Conservation (phyloP, 2,329 filamentous ascomycete genomes). For the Penicillium freii region DNA sequence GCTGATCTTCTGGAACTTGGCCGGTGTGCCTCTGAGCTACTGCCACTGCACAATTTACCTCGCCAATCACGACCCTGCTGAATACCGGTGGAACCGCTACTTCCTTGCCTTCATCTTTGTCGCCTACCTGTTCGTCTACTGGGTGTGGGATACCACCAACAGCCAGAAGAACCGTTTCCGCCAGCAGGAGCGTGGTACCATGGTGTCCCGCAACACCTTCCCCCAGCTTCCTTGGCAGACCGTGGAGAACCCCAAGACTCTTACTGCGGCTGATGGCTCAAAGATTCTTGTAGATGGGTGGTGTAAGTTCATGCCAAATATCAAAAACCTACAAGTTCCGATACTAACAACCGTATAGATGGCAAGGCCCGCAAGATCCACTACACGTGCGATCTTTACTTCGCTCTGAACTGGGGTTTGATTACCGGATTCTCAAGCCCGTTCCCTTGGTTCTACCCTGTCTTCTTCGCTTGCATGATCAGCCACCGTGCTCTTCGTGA, state of each 20-base stretch:
- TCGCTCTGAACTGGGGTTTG: constrained; percentile 74
- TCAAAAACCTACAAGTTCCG: not conserved
- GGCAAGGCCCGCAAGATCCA: constrained; percentile 75
- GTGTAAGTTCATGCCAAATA: constrained; percentile 54
- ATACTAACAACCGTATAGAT: constrained; percentile 44
- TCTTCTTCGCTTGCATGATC: constrained; percentile 80
- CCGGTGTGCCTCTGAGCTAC: constrained; percentile 85
- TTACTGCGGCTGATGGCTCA: constrained; percentile 70
- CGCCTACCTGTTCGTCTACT: constrained; percentile 80
- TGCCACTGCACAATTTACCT: constrained; percentile 92
- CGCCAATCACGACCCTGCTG: constrained; percentile 74
- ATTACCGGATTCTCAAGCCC: constrained; percentile 77
- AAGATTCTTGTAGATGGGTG: constrained; percentile 81
- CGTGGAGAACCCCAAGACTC: constrained; percentile 74
- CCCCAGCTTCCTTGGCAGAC: constrained; percentile 88
- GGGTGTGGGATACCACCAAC: constrained; percentile 89
- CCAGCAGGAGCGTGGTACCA: constrained; percentile 70
- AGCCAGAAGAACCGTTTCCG: constrained; percentile 93
- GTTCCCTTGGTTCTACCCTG: constrained; percentile 85
- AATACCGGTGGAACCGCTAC: constrained; percentile 73
- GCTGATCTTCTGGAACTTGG: constrained; percentile 97
- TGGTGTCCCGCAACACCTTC: constrained; percentile 72
- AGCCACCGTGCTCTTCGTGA: constrained; percentile 73
- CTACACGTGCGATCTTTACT: constrained; percentile 77
- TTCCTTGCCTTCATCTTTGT: constrained; percentile 64